Evolutionary conservation across 108 stramenopile species (phyloP), one percentile per base, ranked within the genome.

Genomic region (Fistulifera solaris): DNA sequence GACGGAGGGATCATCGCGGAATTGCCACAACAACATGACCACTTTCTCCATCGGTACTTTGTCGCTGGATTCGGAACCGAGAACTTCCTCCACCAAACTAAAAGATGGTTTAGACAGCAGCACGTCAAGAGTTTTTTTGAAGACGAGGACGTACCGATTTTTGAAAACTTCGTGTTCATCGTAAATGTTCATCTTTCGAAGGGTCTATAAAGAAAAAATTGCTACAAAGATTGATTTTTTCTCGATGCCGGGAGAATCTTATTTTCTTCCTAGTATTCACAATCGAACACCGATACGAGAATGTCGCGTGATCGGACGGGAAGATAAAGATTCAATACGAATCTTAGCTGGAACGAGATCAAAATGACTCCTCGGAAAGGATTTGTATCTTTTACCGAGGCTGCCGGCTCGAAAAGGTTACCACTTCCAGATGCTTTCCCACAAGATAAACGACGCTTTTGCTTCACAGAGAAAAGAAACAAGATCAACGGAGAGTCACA

Each of bases 1-100:
- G 49, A 98, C 84, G 1, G 81, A 68, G 13, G 89, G 89, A 38
- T 94, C 87, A 51, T 86, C 87, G 38, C 97, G 71, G 68, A 92
- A 94, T 23, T 80, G 80, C 97, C 97, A 98, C 49, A 98, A 92
- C 13, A 96, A 71, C 81, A 94, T 95, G 22, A 88, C 86, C 0
- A 96, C 94, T 63, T 97, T 95, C 50, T 94, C 93, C 89, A 97
- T 97, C 38, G 92, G 89, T 0, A 97, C 87, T 8, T 67, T 68
- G 40, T 69, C 66, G 39, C 73, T 74, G 40, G 76, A 63, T 27
- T 78, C 80, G 16, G 77, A 63, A 1, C 85, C 87, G 48, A 93
- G 75, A 21, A 93, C 87, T 65, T 93, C 91, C 35, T 83, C 80
- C 12, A 93, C 77, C 46, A 93, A 62, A 43, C 76, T 82, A 35